A percentile compares a stretch with the other conserved stretches of the same genome.
These are phyloP conservation scores for Leccinum imitatum DNA, from an alignment of 768 basidiomycete species.

Conservation along the genomic window DNA sequence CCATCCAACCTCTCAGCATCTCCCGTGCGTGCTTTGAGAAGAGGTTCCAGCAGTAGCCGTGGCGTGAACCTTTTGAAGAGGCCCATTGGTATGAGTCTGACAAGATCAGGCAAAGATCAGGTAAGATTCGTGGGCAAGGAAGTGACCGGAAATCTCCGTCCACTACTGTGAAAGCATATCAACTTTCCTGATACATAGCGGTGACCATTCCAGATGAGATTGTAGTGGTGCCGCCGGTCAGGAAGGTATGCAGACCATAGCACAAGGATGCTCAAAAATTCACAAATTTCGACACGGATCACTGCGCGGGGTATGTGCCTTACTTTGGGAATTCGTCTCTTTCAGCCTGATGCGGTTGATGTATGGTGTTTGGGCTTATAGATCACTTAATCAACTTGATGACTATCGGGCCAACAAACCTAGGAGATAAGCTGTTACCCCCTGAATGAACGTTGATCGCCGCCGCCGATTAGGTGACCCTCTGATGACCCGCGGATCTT, in stretches of 20 bases:
- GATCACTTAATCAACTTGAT: constrained; percentile 29
- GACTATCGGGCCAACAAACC: constrained; percentile 11
- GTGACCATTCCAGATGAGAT: constrained; percentile 15
- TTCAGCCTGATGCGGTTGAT: not conserved
- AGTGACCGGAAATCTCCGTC: constrained; percentile 1
- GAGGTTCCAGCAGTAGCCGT: constrained; percentile 13
- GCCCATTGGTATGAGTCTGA: constrained; percentile 12
- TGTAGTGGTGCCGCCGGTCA: constrained; percentile 17
- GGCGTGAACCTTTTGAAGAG: not conserved
- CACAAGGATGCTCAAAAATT: not conserved
- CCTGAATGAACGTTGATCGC: not conserved
- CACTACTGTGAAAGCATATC: constrained; percentile 8
- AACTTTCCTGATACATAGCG: constrained; percentile 15
- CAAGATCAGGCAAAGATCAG: constrained; percentile 8
- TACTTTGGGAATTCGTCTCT: constrained; percentile 17
- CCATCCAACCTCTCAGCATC: constrained; percentile 14
- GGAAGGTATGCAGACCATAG: constrained; percentile 8
- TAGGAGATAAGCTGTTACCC: not conserved
- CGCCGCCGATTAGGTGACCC: constrained; percentile 14
- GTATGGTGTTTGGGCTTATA: not conserved
- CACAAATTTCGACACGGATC: constrained; percentile 27
- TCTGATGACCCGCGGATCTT: constrained; percentile 25
- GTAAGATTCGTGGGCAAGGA: constrained; percentile 24
- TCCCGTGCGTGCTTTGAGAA: constrained; percentile 14
- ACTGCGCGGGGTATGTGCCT: constrained; percentile 18